phyloP scores from a whole-genome alignment of 106 monocot species.

The Amphibolis antarctica region DNA sequence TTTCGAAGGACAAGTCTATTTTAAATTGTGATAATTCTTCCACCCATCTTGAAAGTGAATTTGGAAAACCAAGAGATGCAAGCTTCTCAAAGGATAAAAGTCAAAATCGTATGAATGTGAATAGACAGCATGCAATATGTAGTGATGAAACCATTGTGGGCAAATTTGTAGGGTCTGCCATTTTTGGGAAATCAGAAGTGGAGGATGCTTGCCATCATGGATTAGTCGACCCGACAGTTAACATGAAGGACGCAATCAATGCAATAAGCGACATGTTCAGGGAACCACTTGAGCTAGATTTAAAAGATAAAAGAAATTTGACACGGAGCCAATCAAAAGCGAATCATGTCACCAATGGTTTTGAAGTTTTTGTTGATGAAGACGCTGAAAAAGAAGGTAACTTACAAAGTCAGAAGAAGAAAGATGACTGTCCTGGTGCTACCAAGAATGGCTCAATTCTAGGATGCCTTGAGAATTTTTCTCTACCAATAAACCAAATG shows the following conservation, averaged over 20 bases:
- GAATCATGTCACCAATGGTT: slow-evolving; percentile 10
- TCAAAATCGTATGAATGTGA: background rate
- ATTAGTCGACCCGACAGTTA: slow-evolving; percentile 59
- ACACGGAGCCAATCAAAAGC: slow-evolving; percentile 13
- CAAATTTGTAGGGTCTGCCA: slow-evolving; percentile 59
- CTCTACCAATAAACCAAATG: slow-evolving; percentile 5
- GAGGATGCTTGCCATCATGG: slow-evolving; percentile 70
- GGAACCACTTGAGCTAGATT: slow-evolving; percentile 44
- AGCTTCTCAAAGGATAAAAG: background rate
- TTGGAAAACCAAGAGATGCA: background rate
- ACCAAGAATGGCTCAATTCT: background rate
- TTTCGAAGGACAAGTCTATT: background rate
- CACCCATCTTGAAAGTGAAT: background rate
- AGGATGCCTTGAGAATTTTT: background rate
- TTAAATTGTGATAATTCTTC: background rate
- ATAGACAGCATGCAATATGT: background rate
- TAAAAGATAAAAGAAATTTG: slow-evolving; percentile 28
- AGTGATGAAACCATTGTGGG: slow-evolving; percentile 32
- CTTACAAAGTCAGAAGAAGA: background rate
- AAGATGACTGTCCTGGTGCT: slow-evolving; percentile 1
- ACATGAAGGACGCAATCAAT: slow-evolving; percentile 64
- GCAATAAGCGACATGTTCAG: slow-evolving; percentile 58
- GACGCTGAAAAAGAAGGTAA: slow-evolving; percentile 9
- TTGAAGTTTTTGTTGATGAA: slow-evolving; percentile 45
- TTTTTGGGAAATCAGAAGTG: slow-evolving; percentile 48